phyloP scores from a whole-genome alignment of 176 grass and related monocot genomes.

The Triticum dicoccoides region DNA sequence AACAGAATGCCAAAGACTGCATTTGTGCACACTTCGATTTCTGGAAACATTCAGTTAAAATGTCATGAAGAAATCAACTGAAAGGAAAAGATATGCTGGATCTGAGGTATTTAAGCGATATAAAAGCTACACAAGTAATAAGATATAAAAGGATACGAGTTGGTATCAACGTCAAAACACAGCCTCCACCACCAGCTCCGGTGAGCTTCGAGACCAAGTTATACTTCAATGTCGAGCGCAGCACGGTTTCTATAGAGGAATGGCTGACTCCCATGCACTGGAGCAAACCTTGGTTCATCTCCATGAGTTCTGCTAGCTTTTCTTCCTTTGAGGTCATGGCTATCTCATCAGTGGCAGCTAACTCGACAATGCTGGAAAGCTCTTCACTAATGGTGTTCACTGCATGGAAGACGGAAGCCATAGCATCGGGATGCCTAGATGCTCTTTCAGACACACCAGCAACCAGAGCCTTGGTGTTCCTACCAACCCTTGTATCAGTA shows the following conservation, averaged over 20 bases:
- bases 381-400: conserved; percentile 82
- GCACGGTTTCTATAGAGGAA: conserved; percentile 71
- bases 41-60: neutral
- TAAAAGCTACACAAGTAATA: neutral
- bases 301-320: conserved; percentile 81
- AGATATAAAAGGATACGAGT: conserved; percentile 66
- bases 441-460: conserved; percentile 75
- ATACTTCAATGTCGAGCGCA: conserved; percentile 62
- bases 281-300: conserved; percentile 98
- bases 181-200: conserved; percentile 91
- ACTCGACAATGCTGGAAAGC: conserved; percentile 59
- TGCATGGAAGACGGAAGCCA: conserved; percentile 64
- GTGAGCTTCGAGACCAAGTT: conserved; percentile 89
- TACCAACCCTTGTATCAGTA: conserved; percentile 80
- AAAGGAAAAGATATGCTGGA: neutral
- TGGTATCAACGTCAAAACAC: conserved; percentile 85
- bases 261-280: conserved; percentile 91
- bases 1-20: neutral
- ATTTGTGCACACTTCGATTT: neutral
- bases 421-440: conserved; percentile 64
- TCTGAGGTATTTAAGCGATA: neutral
- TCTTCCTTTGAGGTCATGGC: conserved; percentile 70
- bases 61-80: neutral
- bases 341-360: conserved; percentile 51
- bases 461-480: conserved; percentile 89